Base-by-base conservation (phyloP, 1,284 basidiomycete genomes). In the Ustilago trichophora region DNA sequence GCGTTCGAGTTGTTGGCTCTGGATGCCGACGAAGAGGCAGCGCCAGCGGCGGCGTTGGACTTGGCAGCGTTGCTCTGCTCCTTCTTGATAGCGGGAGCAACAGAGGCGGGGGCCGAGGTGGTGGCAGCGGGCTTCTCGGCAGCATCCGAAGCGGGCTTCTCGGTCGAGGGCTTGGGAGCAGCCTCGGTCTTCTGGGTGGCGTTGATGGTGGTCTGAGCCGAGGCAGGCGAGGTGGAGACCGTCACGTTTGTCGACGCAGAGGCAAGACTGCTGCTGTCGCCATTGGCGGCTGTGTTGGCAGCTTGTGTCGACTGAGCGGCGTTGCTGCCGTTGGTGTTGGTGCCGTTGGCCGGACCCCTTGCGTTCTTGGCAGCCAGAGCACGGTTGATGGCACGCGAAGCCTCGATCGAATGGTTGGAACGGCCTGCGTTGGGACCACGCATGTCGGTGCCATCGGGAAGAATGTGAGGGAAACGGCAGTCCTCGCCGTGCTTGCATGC, bases 401-500 rank as follows among this genome's bases (percentile, higher is more conserved):
- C 60, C 26, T 70, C 67, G 36, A 60, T 70, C 10, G 67, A 65
- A 38, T 67, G 64, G 46, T 46, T 46, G 29, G 66, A 56, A 40
- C 62, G 55, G n/a, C 67, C 67, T 15, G 50, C 62, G 50, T 60
- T 65, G 38, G 57, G 62, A 5, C 67, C 67, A 6, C 78, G 71
- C 10, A 72, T 74, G 37, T 81, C 78, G 29, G 77, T 73, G 44
- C 79, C 79, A 42, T 81, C 78, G 1, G 78, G 68, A 5, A 81
- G 65, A 29, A 78, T 72, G 59, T 81, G 79, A 5, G 79, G 79
- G 72, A 80, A 81, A 25, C 70, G 73, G 57, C 79, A 81, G 24
- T 80, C 76, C 37, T 78, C 76, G 19, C 71, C 73, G 37, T 77
- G 76, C 52, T 71, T 72, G 70, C 79, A 80, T 8, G 67, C 64